Evolutionary conservation across 495 filamentous ascomycete genomes (phyloP), one percentile per base, ranked within the genome.

Genomic region (Aspergillus indologenus): DNA sequence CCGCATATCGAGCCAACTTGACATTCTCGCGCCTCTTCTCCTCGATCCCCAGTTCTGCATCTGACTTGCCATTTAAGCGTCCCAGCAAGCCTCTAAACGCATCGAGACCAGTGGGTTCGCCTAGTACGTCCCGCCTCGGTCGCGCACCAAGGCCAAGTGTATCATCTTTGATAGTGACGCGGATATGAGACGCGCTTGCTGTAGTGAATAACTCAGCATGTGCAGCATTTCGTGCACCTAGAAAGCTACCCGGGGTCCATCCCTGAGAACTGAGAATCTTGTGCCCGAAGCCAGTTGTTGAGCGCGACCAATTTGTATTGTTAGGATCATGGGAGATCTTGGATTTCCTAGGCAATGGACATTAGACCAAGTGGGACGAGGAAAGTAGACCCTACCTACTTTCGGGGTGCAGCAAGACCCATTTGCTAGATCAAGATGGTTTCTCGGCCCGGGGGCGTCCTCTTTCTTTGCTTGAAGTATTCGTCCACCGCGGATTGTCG

Each of bases 241-340:
- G 81, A 51, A 82, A 87, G 58, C 83, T 78, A 22, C 93, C 93
- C 0, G 93, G 93, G 46, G 83, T 83, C 93, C 93, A 98, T 48
- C 93, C 93, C 65, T 96, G 91, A 1, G 86, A 78, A 54, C 87
- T 84, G 60, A 98, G 85, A 55, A 97, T 89, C 63, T 81, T 86
- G 69, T 96, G 92, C 63, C 93, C 93, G 67, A 91, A 97, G 50
- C 84, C 83, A 47, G 81, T 79, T 60, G 90, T 91, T 64, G 90
- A 87, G 60, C 85, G 86, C 48, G 87, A 83, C 93, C 93, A 98
- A 75, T 83, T 83, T 26, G 90, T 96, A 69, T 97, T 97, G 70
- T 96, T 96, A 15, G 93, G 93, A 75, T 98, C 93, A 65, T 86
- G 75, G 49, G 90, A 87, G 52, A 97, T 81, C 71, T 93, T 96